These are phyloP conservation scores for Speleostelium caveatum DNA, from an alignment of 78 protist genomes.

Conservation along the genomic window DNA sequence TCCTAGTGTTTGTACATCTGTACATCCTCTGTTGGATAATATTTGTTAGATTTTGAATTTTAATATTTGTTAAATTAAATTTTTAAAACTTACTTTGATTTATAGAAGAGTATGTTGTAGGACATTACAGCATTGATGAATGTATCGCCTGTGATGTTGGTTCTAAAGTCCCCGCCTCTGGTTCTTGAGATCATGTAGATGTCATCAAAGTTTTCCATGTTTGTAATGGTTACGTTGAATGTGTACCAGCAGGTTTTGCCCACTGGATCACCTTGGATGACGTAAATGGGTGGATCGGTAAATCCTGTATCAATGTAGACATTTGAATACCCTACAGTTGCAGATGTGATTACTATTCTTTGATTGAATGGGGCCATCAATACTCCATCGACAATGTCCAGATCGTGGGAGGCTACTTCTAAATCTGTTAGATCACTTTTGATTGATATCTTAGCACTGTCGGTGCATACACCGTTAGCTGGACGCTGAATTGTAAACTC, in stretches of 20 bases:
- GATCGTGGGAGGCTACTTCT: not conserved
- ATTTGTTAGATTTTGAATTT: not conserved
- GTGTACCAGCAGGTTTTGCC: not conserved
- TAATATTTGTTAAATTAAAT: not conserved
- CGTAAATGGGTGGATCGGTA: not conserved
- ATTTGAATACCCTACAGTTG: not conserved
- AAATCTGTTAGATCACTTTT: not conserved
- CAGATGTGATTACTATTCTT: not conserved
- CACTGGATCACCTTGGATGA: not conserved
- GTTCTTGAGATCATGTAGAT: not conserved
- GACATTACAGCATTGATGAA: not conserved
- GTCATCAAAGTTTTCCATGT: not conserved
- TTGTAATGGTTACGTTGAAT: not conserved
- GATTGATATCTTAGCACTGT: not conserved
- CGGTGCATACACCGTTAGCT: not conserved
- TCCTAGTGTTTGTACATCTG: not conserved
- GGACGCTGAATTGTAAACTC: not conserved
- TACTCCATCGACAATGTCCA: not conserved
- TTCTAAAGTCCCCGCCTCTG: not conserved
- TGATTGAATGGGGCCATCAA: not conserved
- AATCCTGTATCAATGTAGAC: not conserved
- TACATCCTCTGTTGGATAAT: not conserved
- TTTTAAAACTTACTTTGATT: not conserved
- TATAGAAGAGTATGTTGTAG: not conserved
- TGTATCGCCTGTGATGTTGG: not conserved